phyloP scores from a whole-genome alignment of 2,329 filamentous ascomycete species.

The Claviceps citrina region DNA sequence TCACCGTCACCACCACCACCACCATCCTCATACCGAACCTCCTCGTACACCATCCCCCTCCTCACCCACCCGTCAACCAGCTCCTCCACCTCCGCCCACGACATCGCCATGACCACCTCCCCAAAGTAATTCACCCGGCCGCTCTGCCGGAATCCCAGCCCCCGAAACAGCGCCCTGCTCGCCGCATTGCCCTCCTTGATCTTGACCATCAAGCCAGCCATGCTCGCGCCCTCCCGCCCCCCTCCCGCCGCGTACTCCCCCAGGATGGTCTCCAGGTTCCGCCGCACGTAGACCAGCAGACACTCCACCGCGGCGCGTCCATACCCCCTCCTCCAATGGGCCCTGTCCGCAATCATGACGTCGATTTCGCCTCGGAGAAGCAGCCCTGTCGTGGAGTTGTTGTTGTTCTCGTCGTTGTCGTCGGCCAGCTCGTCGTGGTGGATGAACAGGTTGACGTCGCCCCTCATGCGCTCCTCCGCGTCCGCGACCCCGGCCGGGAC shows the following conservation, averaged over 20 bases:
- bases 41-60: conserved; percentile 9
- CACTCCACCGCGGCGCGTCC: conserved; percentile 49
- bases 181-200: conserved; percentile 40
- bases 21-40: conserved; percentile 11
- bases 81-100: conserved; percentile 14
- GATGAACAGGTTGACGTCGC: conserved; percentile 73
- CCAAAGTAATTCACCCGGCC: conserved; percentile 44
- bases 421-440: conserved; percentile 17
- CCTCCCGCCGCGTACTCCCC: conserved; percentile 20
- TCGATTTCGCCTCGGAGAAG: conserved; percentile 56
- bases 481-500: conserved; percentile 34
- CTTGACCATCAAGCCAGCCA: conserved; percentile 35
- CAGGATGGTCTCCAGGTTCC: conserved; percentile 38
- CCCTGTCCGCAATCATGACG: conserved; percentile 61
- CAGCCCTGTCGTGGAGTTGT: too few relatives aligned
- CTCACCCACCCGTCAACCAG: conserved; percentile 13
- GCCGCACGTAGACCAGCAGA: conserved; percentile 54
- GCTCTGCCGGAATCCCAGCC: conserved; percentile 35
- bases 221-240: too few relatives aligned
- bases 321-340: conserved; percentile 44
- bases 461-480: conserved; percentile 42
- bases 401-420: too few relatives aligned
- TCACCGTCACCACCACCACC: not conserved
- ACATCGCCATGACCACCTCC: conserved; percentile 36
- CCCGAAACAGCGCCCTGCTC: conserved; percentile 36